Evolutionary conservation across 2,329 filamentous ascomycete species (phyloP).

Genomic region (Xylariaceae sp.): DNA sequence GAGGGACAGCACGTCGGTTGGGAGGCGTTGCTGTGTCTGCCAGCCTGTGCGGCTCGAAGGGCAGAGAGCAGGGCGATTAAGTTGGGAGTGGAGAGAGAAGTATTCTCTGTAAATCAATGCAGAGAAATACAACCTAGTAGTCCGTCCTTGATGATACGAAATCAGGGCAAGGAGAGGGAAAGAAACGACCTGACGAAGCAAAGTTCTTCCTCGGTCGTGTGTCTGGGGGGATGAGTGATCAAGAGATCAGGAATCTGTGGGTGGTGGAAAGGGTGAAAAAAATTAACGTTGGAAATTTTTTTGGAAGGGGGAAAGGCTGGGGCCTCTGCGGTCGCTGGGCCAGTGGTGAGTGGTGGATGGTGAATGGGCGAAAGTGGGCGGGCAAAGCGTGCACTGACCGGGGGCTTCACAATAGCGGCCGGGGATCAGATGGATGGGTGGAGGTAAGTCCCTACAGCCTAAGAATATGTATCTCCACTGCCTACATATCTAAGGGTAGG

Average conservation of each 20-base stretch:
- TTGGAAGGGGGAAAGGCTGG: constrained; percentile 21
- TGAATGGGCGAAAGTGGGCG: neutral
- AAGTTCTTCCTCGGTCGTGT: constrained; percentile 20
- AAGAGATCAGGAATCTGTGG: constrained; percentile 21
- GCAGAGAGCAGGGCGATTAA: neutral
- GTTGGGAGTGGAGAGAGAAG: constrained; percentile 3
- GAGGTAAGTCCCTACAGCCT: no score
- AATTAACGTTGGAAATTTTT: constrained; percentile 25
- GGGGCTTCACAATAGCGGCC: neutral
- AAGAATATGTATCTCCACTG: no score
- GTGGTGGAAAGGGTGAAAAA: constrained; percentile 19
- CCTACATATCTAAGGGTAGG: no score
- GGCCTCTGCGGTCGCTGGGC: constrained; percentile 9
- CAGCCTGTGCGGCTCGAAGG: neutral
- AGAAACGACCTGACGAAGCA: constrained; percentile 23
- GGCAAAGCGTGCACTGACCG: neutral
- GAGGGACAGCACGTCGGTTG: neutral
- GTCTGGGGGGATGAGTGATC: constrained; percentile 24
- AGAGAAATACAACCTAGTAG: constrained; percentile 19
- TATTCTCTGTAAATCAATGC: constrained; percentile 25
- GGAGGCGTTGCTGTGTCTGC: neutral
- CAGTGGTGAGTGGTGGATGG: no score
- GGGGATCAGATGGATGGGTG: neutral
- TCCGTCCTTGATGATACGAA: constrained; percentile 20
- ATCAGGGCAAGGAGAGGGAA: constrained; percentile 17